Conservation (phyloP, 2,329 filamentous ascomycete genomes). For the Stemphylium vesicarium region DNA sequence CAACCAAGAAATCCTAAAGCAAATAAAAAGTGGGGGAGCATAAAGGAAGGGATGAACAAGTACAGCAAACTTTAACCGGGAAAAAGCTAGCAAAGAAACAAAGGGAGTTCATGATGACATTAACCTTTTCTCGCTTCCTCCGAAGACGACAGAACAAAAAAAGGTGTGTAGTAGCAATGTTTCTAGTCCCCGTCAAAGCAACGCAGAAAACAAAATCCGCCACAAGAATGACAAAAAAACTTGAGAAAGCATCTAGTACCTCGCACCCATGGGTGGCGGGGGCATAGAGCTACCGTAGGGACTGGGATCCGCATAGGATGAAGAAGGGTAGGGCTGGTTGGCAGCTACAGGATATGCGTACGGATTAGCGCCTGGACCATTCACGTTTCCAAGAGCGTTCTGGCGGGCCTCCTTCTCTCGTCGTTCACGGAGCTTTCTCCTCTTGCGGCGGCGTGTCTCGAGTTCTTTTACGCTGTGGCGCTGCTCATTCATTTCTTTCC, state of each 20-base stretch:
- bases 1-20: not conserved
- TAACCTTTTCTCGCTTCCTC: not conserved
- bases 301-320: slow-evolving; percentile 53
- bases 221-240: not conserved
- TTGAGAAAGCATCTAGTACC: slow-evolving; percentile 34
- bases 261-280: slow-evolving; percentile 49
- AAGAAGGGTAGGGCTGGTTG: slow-evolving; percentile 44
- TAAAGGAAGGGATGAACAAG: too few species aligned
- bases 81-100: not conserved
- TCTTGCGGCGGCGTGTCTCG: slow-evolving; percentile 55
- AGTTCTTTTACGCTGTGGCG: slow-evolving; percentile 63
- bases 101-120: slow-evolving; percentile 1
- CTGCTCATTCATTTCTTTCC: slow-evolving; percentile 71
- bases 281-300: slow-evolving; percentile 51
- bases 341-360: slow-evolving; percentile 49
- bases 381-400: slow-evolving; percentile 49
- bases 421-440: slow-evolving; percentile 52
- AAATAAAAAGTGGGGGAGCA: not conserved
- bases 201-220: not conserved
- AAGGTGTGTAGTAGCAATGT: slow-evolving; percentile 5
- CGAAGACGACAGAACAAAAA: not conserved
- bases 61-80: too few species aligned
- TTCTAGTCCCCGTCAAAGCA: not conserved
- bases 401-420: slow-evolving; percentile 54
- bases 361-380: slow-evolving; percentile 41